These are phyloP conservation scores for Collariella sp. DNA, from an alignment of 495 filamentous ascomycete genomes.

Conservation along the genomic window DNA sequence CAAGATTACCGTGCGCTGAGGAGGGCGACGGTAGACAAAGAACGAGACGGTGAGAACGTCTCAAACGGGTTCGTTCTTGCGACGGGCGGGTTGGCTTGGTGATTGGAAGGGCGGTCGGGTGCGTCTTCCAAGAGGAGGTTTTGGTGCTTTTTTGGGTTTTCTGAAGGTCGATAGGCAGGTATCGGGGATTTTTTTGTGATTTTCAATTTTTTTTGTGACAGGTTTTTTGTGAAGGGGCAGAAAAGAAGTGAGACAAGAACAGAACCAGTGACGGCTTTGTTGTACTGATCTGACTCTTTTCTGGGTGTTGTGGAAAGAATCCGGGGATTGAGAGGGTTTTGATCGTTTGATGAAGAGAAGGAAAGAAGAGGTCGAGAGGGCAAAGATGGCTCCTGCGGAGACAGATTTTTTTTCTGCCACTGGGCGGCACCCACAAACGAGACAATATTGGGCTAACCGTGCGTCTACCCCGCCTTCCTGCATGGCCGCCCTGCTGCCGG, in stretches of 20 bases:
- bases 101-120: conserved; percentile 13
- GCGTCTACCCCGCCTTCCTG: not conserved
- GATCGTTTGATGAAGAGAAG: conserved; percentile 21
- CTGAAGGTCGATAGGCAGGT: conserved; percentile 16
- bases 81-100: conserved; percentile 11
- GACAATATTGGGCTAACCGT: conserved; percentile 17
- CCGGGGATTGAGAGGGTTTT: conserved; percentile 26
- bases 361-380: conserved; percentile 21
- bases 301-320: conserved; percentile 22
- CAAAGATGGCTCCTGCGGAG: conserved; percentile 20
- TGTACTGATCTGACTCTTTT: conserved; percentile 31
- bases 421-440: conserved; percentile 6
- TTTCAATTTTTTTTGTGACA: conserved; percentile 43
- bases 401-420: conserved; percentile 25
- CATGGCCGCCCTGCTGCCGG: no score
- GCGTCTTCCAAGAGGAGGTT: conserved; percentile 13
- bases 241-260: conserved; percentile 29
- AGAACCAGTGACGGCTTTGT: conserved; percentile 24
- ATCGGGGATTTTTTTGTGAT: conserved; percentile 39
- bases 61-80: conserved; percentile 11
- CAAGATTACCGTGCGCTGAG: conserved; percentile 16
- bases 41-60: conserved; percentile 13
- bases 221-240: conserved; percentile 27
- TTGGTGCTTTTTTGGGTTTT: conserved; percentile 20
- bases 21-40: conserved; percentile 27